phyloP scores from a whole-genome alignment of 2,329 filamentous ascomycete species.

The Neopestalotiopsis sp. region DNA sequence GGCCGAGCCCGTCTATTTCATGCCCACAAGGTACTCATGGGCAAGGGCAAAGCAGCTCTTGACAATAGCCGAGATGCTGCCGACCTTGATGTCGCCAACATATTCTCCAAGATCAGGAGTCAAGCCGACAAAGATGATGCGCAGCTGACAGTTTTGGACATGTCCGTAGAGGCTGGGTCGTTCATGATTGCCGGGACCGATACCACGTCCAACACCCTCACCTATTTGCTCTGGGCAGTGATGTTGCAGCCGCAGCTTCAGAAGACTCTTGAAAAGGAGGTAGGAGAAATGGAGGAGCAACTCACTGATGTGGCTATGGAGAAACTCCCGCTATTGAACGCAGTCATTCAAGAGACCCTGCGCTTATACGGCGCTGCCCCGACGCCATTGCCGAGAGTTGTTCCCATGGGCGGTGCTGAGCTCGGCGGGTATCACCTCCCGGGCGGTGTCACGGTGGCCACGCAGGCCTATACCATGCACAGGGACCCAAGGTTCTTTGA shows the following conservation, averaged over 20 bases:
- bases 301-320: not conserved
- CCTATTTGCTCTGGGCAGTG: conserved; percentile 50
- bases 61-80: not conserved
- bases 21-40: not conserved
- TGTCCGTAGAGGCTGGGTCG: conserved; percentile 39
- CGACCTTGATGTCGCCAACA: not conserved
- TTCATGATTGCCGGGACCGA: conserved; percentile 59
- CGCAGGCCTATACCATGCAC: not conserved
- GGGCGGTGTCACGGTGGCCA: not conserved
- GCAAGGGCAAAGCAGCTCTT: not conserved
- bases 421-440: not conserved
- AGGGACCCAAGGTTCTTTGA: not conserved
- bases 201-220: conserved; percentile 55
- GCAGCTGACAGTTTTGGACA: not conserved
- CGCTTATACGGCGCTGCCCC: not conserved
- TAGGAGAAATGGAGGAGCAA: not conserved
- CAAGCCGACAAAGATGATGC: not conserved
- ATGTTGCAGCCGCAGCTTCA: conserved; percentile 36
- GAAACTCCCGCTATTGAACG: not conserved
- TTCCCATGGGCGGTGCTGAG: not conserved
- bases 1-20: not conserved
- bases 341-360: not conserved
- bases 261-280: not conserved
- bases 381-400: not conserved
- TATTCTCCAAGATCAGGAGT: not conserved